Base-by-base conservation (phyloP, 2,329 filamentous ascomycete species). In the Sporothrix globosa region DNA sequence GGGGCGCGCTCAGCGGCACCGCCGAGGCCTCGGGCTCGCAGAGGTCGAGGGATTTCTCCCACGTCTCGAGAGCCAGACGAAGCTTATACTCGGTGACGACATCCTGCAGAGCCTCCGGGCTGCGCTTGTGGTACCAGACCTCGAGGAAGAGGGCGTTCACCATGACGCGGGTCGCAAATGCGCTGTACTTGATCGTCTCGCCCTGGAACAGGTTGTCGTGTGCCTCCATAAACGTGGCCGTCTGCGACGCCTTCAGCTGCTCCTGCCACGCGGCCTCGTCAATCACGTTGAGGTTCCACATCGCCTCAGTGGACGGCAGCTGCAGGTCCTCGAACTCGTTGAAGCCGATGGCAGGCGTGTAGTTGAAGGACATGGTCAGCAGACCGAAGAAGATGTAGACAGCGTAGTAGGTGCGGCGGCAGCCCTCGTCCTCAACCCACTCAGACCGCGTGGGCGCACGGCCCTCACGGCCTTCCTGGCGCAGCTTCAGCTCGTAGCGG, bases 351-450 rank as follows among this genome's bases (percentile, higher is more conserved):
- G 94, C 95, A 14, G 96, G 96, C 0, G 95, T 98, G 81, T 98
- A 96, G 79, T 98, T 98, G 86, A 96, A 99, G 0, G 95, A 96
- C 80, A 99, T 81, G 0, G 96, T 98, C 76, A 98, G 83, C 77
- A 98, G 86, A 70, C 96, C 96, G 78, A 98, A 98, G 87, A 98
- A 98, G 80, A 98, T 97, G 83, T 98, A 99, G 72, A 98, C 96
- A 0, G 96, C 95, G 77, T 97, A 99, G 82, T 98, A 99, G 0
- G 96, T 98, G 72, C 96, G 92, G 72, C 95, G 90, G 80, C 96
- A 97, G 67, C 95, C 93, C 81, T 99, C 96, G 77, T 99, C 96
- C 77, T 97, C 93, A 58, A 98, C 90, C 96, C 96, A 99, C 78
- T 98, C 93, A 19, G 91, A 87, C 70, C 94, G 92, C 52, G 87